Evolutionary conservation across 1,139 yeast genomes (phyloP), one percentile per base, ranked within the genome.

Genomic region (Spathaspora sp.): DNA sequence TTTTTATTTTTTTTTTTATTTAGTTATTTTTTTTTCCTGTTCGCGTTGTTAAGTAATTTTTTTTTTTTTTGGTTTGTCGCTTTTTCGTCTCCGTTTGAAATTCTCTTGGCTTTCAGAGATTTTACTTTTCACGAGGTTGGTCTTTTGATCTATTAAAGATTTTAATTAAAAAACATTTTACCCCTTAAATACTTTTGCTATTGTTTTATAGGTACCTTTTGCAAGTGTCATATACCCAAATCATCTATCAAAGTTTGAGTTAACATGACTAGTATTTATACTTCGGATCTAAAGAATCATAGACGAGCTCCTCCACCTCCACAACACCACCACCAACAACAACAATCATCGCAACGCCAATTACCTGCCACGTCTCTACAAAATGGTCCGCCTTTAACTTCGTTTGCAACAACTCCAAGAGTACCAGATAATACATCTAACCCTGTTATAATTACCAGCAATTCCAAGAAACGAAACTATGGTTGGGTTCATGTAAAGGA

Each of bases 401-500:
- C 43, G n/a, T 40, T 24, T 16, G 43, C 45, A 15, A 20, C 53
- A 50, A 37, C 41, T 17, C 37, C 48, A 18, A 18, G 37, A 44
- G 40, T 43, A 17, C 26, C 41, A 27, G 37, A 38, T 39, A 39
- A 40, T 39, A 17, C 27, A 11, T 33, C 43, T 15, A 47, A 51
- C 39, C 46, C 56, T 23, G 51, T 56, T 38, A 59, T 57, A 41
- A 51, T 64, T 41, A 61, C 58, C 41, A 52, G 65, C 47, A 57
- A 57, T 44, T 58, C 72, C 38, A 66, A 62, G 44, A 70, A 67
- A 47, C 59, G 74, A 29, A 72, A 69, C 47, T 56, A 69, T 18
- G 97, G 98, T 0, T 91, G 97, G 96, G 91, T 89, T 23, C 88
- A 89, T 47, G 84, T 89, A 47, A 90, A 89, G 63, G 98, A 91